phyloP scores from a whole-genome alignment of 73 alveolate species.

The Blepharisma japonicum region DNA sequence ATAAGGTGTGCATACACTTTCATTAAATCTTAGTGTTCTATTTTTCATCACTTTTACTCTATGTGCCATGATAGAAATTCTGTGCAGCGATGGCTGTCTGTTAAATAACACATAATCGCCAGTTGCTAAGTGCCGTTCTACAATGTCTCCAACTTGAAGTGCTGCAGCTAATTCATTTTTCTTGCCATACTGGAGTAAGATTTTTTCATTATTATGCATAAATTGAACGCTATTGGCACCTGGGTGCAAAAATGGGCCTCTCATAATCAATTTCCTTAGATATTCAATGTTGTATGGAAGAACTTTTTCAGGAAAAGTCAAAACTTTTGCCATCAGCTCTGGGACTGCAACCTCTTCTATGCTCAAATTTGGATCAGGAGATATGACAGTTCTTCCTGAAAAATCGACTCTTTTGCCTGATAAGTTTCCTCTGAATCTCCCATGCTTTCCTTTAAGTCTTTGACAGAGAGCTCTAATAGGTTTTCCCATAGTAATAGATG shows the following conservation, averaged over 20 bases:
- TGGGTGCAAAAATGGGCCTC: conserved; percentile 96
- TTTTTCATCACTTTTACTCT: conserved; percentile 96
- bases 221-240: conserved; percentile 76
- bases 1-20: conserved; percentile 98
- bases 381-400: conserved; percentile 99
- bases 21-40: conserved; percentile 98
- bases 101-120: conserved; percentile 98
- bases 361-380: conserved; percentile 99
- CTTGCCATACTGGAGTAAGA: conserved; percentile 56
- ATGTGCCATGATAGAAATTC: conserved; percentile 98
- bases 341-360: conserved; percentile 97
- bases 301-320: conserved; percentile 98
- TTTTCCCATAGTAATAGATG: conserved; percentile 69
- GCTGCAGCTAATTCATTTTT: conserved; percentile 77
- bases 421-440: conserved; percentile 97
- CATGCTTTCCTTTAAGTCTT: conserved; percentile 97
- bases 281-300: conserved; percentile 72
- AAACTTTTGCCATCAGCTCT: conserved; percentile 89
- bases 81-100: conserved; percentile 99
- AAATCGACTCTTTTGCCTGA: conserved; percentile 99
- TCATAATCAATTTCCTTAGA: conserved; percentile 71
- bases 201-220: conserved; percentile 61
- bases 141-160: conserved; percentile 92
- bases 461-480: conserved; percentile 89
- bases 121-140: conserved; percentile 94